These are phyloP conservation scores for Nicotiana paniculata DNA, from an alignment of 257 asterid species.

Conservation along the genomic window DNA sequence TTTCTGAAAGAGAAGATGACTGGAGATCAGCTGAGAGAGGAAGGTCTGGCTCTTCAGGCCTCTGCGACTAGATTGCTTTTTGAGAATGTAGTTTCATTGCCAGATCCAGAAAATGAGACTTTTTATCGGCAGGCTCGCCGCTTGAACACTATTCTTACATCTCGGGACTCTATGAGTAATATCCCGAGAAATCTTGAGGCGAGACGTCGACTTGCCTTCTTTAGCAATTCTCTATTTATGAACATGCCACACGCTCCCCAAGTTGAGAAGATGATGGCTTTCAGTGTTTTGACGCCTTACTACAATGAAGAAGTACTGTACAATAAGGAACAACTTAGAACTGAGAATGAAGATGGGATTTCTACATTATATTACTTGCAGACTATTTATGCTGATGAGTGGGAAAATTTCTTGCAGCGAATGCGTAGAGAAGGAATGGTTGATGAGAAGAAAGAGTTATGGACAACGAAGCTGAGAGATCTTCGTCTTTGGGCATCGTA, in stretches of 20 bases:
- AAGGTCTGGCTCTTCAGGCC: slow-evolving; percentile 78
- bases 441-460: slow-evolving; percentile 64
- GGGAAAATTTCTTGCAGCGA: slow-evolving; percentile 89
- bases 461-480: slow-evolving; percentile 75
- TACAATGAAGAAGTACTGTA: slow-evolving; percentile 88
- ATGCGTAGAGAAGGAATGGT: slow-evolving; percentile 84
- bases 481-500: slow-evolving; percentile 96
- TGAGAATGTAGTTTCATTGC: slow-evolving; percentile 71
- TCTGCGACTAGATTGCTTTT: slow-evolving; percentile 71
- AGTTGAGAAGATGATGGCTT: slow-evolving; percentile 97
- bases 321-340: slow-evolving; percentile 90
- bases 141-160: slow-evolving; percentile 81
- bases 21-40: slow-evolving; percentile 73
- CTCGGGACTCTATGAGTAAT: slow-evolving; percentile 92
- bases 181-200: slow-evolving; percentile 96
- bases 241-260: slow-evolving; percentile 99
- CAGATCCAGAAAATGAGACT: slow-evolving; percentile 52
- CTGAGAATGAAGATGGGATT: slow-evolving; percentile 97
- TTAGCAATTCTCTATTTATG: slow-evolving; percentile 98
- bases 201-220: slow-evolving; percentile 93
- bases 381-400: slow-evolving; percentile 92
- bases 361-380: slow-evolving; percentile 89
- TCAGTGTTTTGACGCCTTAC: slow-evolving; percentile 97
- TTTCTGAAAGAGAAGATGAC: slow-evolving; percentile 66
- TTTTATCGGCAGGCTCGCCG: slow-evolving; percentile 92